A percentile compares a stretch with the other conserved stretches of the same genome.
Conservation (phyloP, 352 stramenopile genomes). For the Aphanomyces invadans region DNA sequence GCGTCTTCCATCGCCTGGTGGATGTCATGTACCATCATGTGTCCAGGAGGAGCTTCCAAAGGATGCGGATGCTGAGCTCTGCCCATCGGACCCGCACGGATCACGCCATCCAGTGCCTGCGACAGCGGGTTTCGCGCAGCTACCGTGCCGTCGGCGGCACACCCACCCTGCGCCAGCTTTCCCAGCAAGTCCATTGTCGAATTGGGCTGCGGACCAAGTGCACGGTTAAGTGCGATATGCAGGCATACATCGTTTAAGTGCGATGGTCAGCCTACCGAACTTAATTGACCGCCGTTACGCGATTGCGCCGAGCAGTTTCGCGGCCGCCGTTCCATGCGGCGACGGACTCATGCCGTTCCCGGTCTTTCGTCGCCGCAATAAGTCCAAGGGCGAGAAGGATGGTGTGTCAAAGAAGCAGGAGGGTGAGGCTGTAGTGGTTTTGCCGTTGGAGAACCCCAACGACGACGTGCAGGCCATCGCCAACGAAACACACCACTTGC, state of each 20-base stretch:
- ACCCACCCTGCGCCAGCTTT: slow-evolving; percentile 81
- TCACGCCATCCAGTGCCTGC: slow-evolving; percentile 63
- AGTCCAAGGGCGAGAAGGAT: neutral
- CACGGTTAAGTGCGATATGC: neutral
- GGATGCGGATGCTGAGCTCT: slow-evolving; percentile 35
- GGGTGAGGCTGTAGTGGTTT: neutral
- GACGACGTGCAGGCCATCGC: slow-evolving; percentile 50
- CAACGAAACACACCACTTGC: slow-evolving; percentile 46
- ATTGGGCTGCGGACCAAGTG: neutral
- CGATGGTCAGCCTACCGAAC: neutral
- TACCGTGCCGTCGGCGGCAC: slow-evolving; percentile 71
- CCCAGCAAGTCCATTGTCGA: slow-evolving; percentile 67
- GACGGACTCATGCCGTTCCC: slow-evolving; percentile 17
- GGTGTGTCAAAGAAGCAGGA: neutral
- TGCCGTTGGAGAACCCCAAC: slow-evolving; percentile 27
- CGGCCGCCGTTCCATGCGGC: neutral
- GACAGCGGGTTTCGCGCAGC: slow-evolving; percentile 79
- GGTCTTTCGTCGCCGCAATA: slow-evolving; percentile 15
- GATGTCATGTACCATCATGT: slow-evolving; percentile 34
- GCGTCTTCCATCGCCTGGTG: slow-evolving; percentile 36
- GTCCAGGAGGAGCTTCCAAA: slow-evolving; percentile 24
- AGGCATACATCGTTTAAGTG: neutral
- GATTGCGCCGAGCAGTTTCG: neutral
- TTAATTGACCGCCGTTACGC: neutral
- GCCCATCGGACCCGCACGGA: slow-evolving; percentile 32